Conservation (phyloP, 306 rosid genomes). For the Pachyrhizus erosus region DNA sequence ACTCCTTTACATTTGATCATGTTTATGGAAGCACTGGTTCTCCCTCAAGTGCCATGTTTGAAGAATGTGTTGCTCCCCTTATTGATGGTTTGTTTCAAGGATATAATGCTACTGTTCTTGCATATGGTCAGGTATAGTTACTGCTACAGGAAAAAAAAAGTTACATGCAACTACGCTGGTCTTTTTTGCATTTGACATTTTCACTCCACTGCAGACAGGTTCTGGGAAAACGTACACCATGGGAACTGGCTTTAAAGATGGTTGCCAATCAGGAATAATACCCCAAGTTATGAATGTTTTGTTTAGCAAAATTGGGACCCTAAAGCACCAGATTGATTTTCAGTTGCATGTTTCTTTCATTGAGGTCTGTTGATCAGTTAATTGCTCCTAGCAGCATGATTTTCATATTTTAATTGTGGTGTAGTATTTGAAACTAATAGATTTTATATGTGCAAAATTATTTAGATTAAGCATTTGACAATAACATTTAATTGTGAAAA, state of each 20-base stretch:
- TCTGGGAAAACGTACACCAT: slow-evolving; percentile 99
- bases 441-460: slow-evolving; percentile 24
- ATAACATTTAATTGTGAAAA: slow-evolving; percentile 50
- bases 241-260: slow-evolving; percentile 98
- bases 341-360: slow-evolving; percentile 97
- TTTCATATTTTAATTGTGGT: slow-evolving; percentile 30
- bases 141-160: slow-evolving; percentile 5
- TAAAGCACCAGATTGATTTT: slow-evolving; percentile 86
- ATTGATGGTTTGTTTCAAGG: slow-evolving; percentile 98
- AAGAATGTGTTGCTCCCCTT: slow-evolving; percentile 85
- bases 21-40: slow-evolving; percentile 95
- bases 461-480: slow-evolving; percentile 50
- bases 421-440: slow-evolving; percentile 21
- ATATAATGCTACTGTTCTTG: slow-evolving; percentile 98
- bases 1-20: slow-evolving; percentile 97
- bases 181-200: slow-evolving; percentile 48
- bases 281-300: slow-evolving; percentile 94
- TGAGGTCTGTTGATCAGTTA: slow-evolving; percentile 67
- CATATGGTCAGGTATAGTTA: slow-evolving; percentile 92
- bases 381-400: slow-evolving; percentile 28
- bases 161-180: slow-evolving; percentile 33
- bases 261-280: slow-evolving; percentile 78
- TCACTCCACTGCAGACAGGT: slow-evolving; percentile 86
- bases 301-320: slow-evolving; percentile 82
- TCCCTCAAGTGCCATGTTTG: slow-evolving; percentile 84